Evolutionary conservation across 169 alveolate genomes (phyloP), one percentile per base, ranked within the genome.

Genomic region (Plasmodium sp.): DNA sequence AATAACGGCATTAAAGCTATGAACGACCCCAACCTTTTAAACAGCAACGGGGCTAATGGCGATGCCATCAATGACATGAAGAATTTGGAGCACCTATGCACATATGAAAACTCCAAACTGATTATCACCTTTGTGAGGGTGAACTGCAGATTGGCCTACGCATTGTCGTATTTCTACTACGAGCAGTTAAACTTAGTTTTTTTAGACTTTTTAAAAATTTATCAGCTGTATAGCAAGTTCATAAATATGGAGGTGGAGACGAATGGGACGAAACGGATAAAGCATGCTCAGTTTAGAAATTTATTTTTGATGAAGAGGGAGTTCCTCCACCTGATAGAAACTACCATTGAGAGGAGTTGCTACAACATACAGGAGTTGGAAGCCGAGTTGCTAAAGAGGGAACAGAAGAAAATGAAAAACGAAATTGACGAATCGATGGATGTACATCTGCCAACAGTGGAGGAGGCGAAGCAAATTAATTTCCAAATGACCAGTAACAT

Each of bases 321-420:
- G 16, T 94, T 96, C n/a, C 36, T 96, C 51, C 98, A 96, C 85
- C 84, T 96, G 56, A 80, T 95, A 72, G 98, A 96, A 90, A 96
- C 98, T 1, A 95, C 96, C 79, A 95, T 90, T 45, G 96, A 84
- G 18, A 84, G 96, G 73, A 90, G 94, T 45, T 83, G 96, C 75
- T 94, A 94, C 54, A 90, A 90, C 62, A 93, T 93, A 43, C 93
- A 93, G 39, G 96, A 94, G 18, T 67, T 80, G 48, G 91, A 82
- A 41, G 95, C 79, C 54, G 94, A 86, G 14, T 80, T 81, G 54
- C 81, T 88, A 84, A 93, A 86, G 77, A 93, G 84, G 51, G 93
- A 75, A 45, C 95, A 84, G 72, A 86, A 84, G 36, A 93, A 93
- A 74, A 39, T 93, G 81, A 93, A 85, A 54, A 88, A 88, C 43